Evolutionary conservation across 495 filamentous ascomycete genomes (phyloP).

Genomic region (Penicillium herquei): DNA sequence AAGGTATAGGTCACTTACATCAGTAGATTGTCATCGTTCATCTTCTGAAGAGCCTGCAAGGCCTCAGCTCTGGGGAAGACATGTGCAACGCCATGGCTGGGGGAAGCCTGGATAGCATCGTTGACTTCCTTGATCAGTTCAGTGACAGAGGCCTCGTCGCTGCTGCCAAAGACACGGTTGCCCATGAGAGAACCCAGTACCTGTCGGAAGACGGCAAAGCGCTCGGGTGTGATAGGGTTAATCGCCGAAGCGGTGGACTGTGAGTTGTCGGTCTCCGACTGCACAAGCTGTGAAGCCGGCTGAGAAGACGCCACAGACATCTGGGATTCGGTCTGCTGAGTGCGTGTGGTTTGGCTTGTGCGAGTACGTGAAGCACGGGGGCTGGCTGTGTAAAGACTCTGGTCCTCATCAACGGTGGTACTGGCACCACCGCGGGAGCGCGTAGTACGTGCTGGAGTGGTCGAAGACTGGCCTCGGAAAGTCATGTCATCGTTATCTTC

Average conservation of each 20-base stretch:
- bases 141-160: slow-evolving; percentile 74
- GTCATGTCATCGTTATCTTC: slow-evolving; percentile 35
- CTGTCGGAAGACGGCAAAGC: slow-evolving; percentile 72
- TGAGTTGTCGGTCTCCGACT: slow-evolving; percentile 54
- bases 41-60: slow-evolving; percentile 66
- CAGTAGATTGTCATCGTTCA: slow-evolving; percentile 84
- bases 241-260: slow-evolving; percentile 40
- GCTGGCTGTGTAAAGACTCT: slow-evolving; percentile 57
- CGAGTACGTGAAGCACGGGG: slow-evolving; percentile 51
- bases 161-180: slow-evolving; percentile 67
- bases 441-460: slow-evolving; percentile 30
- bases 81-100: slow-evolving; percentile 36
- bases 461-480: slow-evolving; percentile 28
- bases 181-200: slow-evolving; percentile 79
- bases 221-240: slow-evolving; percentile 56
- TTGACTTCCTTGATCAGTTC: slow-evolving; percentile 80
- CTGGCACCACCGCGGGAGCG: slow-evolving; percentile 51
- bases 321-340: slow-evolving; percentile 52
- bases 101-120: slow-evolving; percentile 49
- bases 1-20: slow-evolving; percentile 65
- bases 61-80: slow-evolving; percentile 73
- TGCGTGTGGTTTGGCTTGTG: slow-evolving; percentile 38
- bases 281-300: slow-evolving; percentile 63
- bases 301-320: slow-evolving; percentile 66
- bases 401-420: slow-evolving; percentile 21